Base-by-base conservation (phyloP, 257 asterid genomes). In the Mitragyna speciosa region DNA sequence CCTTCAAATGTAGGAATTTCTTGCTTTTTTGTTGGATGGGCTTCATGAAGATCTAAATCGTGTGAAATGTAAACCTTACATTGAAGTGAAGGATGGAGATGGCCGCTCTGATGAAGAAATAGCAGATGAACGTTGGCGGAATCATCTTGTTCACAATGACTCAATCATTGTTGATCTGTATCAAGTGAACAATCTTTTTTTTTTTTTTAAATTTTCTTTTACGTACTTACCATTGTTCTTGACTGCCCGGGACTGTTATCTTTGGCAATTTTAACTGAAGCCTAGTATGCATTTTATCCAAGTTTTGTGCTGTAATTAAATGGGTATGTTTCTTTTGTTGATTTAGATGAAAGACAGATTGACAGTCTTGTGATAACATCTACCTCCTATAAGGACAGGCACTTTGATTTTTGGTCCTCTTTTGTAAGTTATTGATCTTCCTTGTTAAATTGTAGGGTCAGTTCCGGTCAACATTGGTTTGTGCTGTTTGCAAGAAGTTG, bases 21-120 rank as follows among this genome's bases (percentile, higher is more conserved):
- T 91, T 82, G 87, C 93, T 16, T 92, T 87, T 70, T 83, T 92
- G 80, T 84, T 92, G 92, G 94, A 91, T 88, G 96, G 93, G 45
- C 93, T 92, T 80, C 96, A 92, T 59, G 97, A 91, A 86, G 97
- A 92, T 85, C 89, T 92, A 64, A 91, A 91, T 79, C 93, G 93
- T 33, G 97, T 92, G 86, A 91, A 89, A 80, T 80, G 72, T 65
- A 91, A 91, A 82, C 96, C 96, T 48, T 91, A 91, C 77, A n/a
- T 85, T 58, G 84, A 86, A 81, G 83, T 87, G 36, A 87, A 84
- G 81, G 93, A 91, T 73, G 91, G 78, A 52, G 90, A 91, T 80
- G 82, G 63, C 58, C 83, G 84, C 67, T 90, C 87, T 31, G 91
- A 88, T 84, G 96, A 89, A 76, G 93, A 87, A 83, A 86, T 89